Evolutionary conservation across 495 filamentous ascomycete genomes (phyloP), one percentile per base, ranked within the genome.

Genomic region (Trichoderma orchidacearum): DNA sequence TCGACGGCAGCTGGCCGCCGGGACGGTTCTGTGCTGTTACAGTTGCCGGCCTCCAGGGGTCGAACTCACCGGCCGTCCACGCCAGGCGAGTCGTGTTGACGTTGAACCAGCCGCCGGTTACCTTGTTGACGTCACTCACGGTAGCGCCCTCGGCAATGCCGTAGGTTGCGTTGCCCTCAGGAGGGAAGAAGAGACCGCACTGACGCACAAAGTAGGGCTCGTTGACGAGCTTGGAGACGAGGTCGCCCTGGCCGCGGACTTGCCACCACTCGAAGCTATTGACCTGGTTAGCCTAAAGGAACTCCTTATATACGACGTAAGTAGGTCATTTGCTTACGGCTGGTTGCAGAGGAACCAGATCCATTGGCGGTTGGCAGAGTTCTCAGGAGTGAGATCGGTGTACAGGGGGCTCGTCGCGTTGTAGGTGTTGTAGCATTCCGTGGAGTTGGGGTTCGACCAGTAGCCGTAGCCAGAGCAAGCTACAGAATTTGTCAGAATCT

Each of bases 331-430:
- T 27, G 41, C 56, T 50, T 61, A 61, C 0, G 84, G 81, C 67
- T 86, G 80, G 63, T 85, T 85, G 71, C 83, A 85, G 34, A 82
- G 68, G 64, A 85, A 71, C 81, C 80, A 85, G 58, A 72, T 65
- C 83, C 82, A 87, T 58, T 85, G 83, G 13, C 80, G 69, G 66
- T 85, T 70, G 41, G 67, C 62, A 6, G 59, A 59, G 64, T 85
- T 85, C 59, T 54, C 54, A 0, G 78, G 72, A 1, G 71, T 66
- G 15, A 70, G 62, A 59, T 87, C 81, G 30, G 77, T 77, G 66
- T 75, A 87, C 12, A 80, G 59, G 15, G 75, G 71, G 63, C 75
- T 84, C 50, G 71, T 72, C 4, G 76, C 65, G 62, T 87, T 79
- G 59, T 80, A 70, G 1, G 72, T 78, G 64, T 85, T 70, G 63